Conservation (phyloP, 495 filamentous ascomycete genomes). For the Aspergillus baeticus region DNA sequence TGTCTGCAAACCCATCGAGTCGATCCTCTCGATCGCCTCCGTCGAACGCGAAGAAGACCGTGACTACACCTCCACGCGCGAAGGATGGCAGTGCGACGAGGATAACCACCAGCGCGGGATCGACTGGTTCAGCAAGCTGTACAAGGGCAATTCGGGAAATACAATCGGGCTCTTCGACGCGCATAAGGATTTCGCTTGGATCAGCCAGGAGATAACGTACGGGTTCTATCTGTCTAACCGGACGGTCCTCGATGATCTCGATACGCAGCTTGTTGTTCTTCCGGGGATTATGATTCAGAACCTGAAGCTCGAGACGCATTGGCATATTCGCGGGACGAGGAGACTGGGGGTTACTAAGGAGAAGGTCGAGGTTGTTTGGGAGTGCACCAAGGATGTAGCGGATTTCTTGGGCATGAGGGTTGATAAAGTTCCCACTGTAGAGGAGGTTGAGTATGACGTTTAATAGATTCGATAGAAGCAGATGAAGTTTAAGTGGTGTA, state of each 20-base stretch:
- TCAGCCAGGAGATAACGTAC: background rate
- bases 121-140: background rate
- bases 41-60: background rate
- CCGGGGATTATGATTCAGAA: conserved; percentile 2
- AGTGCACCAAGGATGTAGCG: background rate
- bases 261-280: background rate
- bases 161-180: background rate
- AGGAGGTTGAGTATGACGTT: background rate
- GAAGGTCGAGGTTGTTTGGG: background rate
- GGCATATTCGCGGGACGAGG: background rate
- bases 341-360: background rate
- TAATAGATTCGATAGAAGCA: no score
- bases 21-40: background rate
- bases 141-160: background rate
- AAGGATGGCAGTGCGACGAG: background rate
- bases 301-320: background rate
- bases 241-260: background rate
- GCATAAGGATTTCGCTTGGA: background rate
- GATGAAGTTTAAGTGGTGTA: no score
- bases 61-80: background rate
- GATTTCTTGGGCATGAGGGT: background rate
- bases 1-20: background rate
- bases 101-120: background rate
- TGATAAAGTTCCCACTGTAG: background rate
- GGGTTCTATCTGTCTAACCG: background rate